Percentiles rank a stretch among this genome's conserved stretches.
Conservation (phyloP, 129 eudicot genomes). For the Chrysanthemum seticuspe region DNA sequence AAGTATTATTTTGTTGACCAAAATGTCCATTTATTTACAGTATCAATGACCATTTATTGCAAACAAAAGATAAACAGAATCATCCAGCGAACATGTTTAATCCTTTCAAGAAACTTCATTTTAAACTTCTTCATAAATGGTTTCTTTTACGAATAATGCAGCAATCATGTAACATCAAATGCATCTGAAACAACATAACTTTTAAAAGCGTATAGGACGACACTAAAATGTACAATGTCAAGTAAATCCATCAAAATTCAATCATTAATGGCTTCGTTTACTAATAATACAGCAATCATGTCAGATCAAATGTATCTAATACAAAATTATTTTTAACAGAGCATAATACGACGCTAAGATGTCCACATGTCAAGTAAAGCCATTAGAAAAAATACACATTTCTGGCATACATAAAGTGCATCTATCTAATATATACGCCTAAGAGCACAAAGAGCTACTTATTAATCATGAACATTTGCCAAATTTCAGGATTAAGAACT, state of each 20-base stretch:
- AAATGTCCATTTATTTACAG: too few species aligned
- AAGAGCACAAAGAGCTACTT: background rate
- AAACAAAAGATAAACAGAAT: too few species aligned
- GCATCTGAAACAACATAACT: constrained; percentile 15
- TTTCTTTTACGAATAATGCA: background rate
- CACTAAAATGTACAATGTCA: background rate
- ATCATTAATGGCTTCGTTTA: too few species aligned
- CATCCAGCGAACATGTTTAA: background rate
- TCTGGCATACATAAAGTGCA: constrained; percentile 5
- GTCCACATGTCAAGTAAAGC: constrained; percentile 1
- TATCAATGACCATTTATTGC: too few species aligned
- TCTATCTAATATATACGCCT: too few species aligned
- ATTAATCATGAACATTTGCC: constrained; percentile 1
- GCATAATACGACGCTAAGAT: background rate
- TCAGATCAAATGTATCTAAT: too few species aligned
- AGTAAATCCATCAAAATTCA: background rate
- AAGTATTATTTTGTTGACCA: too few species aligned
- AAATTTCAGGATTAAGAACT: background rate
- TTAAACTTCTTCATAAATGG: too few species aligned
- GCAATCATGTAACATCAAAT: constrained; percentile 1
- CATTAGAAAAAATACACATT: background rate
- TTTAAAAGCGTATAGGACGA: background rate
- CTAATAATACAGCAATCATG: too few species aligned
- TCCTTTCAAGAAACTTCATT: background rate
- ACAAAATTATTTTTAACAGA: too few species aligned